A percentile compares a stretch with the other conserved stretches of the same genome.
Conservation (phyloP, 1,284 basidiomycete genomes). For the Cryptococcus sp. region DNA sequence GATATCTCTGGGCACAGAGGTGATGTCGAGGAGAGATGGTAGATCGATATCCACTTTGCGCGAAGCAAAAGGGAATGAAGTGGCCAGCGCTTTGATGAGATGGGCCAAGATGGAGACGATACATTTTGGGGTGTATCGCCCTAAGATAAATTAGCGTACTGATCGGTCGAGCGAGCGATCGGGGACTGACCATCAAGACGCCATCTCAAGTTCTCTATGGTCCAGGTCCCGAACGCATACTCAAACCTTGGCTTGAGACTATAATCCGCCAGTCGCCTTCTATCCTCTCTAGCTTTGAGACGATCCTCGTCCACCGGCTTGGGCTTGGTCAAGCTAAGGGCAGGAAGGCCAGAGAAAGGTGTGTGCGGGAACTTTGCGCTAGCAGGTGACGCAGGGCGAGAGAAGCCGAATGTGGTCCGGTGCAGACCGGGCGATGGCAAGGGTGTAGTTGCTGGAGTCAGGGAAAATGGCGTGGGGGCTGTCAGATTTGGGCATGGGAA, state of each 20-base stretch:
- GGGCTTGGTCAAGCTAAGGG: constrained; percentile 28
- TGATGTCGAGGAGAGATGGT: constrained; percentile 31
- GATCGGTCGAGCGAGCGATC: not conserved
- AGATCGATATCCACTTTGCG: constrained; percentile 22
- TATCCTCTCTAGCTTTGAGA: constrained; percentile 26
- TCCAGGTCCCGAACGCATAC: constrained; percentile 40
- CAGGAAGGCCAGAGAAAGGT: constrained; percentile 23
- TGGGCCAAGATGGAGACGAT: constrained; percentile 34
- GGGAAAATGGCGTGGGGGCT: constrained; percentile 41
- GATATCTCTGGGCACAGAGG: constrained; percentile 25
- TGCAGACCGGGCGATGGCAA: constrained; percentile 31
- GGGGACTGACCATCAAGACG: constrained; percentile 34
- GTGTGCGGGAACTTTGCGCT: constrained; percentile 8
- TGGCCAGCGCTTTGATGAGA: constrained; percentile 30
- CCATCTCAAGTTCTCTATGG: constrained; percentile 33
- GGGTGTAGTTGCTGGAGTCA: constrained; percentile 40
- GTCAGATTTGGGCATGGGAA: constrained; percentile 44
- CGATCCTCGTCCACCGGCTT: constrained; percentile 25
- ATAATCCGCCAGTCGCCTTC: constrained; percentile 37
- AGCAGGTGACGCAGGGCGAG: constrained; percentile 8
- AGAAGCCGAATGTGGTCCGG: constrained; percentile 15
- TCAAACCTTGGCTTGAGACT: constrained; percentile 39
- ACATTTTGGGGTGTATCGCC: constrained; percentile 38
- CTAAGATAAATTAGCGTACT: constrained; percentile 12
- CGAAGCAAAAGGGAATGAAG: constrained; percentile 30